Conservation (phyloP, 1,139 yeast species). For the Williopsis jadinii region DNA sequence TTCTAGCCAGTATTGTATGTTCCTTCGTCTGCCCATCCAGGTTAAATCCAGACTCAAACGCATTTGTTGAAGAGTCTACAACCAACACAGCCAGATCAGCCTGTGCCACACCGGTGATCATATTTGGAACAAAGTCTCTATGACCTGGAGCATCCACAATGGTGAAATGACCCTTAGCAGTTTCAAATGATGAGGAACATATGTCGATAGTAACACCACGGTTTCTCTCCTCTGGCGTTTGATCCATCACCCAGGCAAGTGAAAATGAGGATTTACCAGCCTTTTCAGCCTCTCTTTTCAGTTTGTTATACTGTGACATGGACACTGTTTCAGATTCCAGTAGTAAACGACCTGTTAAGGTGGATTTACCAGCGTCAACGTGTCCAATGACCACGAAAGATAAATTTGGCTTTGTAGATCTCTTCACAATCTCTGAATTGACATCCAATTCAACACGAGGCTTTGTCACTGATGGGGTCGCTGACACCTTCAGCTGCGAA, state of each 20-base stretch:
- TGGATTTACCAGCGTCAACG: slow-evolving; percentile 97
- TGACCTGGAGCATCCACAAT: slow-evolving; percentile 99
- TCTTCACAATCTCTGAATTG: slow-evolving; percentile 32
- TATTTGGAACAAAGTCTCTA: slow-evolving; percentile 94
- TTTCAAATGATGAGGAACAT: slow-evolving; percentile 78
- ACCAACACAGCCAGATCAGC: slow-evolving; percentile 50
- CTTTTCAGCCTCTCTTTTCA: slow-evolving; percentile 72
- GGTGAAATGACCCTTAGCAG: slow-evolving; percentile 58
- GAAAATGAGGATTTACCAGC: slow-evolving; percentile 92
- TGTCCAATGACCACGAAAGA: slow-evolving; percentile 91
- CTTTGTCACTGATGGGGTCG: slow-evolving; percentile 26
- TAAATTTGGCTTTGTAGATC: slow-evolving; percentile 50
- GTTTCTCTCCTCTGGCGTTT: slow-evolving; percentile 81
- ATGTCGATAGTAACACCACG: slow-evolving; percentile 94
- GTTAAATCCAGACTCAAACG: slow-evolving; percentile 84
- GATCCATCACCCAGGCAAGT: slow-evolving; percentile 97
- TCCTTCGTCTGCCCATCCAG: slow-evolving; percentile 93
- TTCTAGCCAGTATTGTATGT: slow-evolving; percentile 78
- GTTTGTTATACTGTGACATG: slow-evolving; percentile 64
- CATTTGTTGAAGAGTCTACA: slow-evolving; percentile 69
- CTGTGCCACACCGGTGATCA: slow-evolving; percentile 96
- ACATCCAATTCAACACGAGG: slow-evolving; percentile 29
- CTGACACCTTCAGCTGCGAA: slow-evolving; percentile 15
- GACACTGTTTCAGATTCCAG: slow-evolving; percentile 81
- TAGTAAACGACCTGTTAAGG: slow-evolving; percentile 83